phyloP scores from a whole-genome alignment of 768 basidiomycete species.

The Serendipita sp. region DNA sequence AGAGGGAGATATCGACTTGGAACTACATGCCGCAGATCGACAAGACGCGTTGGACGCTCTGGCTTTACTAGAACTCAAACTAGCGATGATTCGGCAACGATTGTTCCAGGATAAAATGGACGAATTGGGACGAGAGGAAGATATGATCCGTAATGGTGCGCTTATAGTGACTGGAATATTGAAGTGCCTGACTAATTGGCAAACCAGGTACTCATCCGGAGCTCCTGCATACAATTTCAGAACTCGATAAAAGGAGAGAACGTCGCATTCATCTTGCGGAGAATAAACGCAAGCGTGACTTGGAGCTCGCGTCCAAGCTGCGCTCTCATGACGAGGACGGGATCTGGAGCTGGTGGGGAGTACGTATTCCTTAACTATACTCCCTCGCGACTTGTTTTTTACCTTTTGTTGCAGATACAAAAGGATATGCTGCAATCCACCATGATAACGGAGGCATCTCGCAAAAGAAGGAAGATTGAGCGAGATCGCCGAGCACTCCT shows the following conservation, averaged over 20 bases:
- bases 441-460: constrained; percentile 78
- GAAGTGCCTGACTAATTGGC: not conserved
- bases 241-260: constrained; percentile 61
- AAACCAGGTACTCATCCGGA: constrained; percentile 69
- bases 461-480: constrained; percentile 71
- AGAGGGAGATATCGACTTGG: constrained; percentile 20
- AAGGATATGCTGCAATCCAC: constrained; percentile 68
- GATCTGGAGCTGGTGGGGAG: constrained; percentile 88
- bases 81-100: constrained; percentile 69
- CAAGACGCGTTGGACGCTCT: constrained; percentile 79
- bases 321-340: constrained; percentile 54
- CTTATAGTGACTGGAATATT: not conserved
- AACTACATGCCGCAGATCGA: constrained; percentile 65
- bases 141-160: constrained; percentile 59
- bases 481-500: constrained; percentile 68
- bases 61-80: constrained; percentile 82
- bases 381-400: constrained; percentile 4
- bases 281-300: constrained; percentile 52
- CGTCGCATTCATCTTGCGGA: constrained; percentile 67
- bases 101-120: constrained; percentile 94
- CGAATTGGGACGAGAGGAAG: constrained; percentile 73
- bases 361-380: constrained; percentile 20
- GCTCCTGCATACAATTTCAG: constrained; percentile 60
- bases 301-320: constrained; percentile 42
- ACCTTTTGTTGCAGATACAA: constrained; percentile 32